Evolutionary conservation across 2,329 filamentous ascomycete species (phyloP), one percentile per base, ranked within the genome.

Genomic region (Graphilbum fragrans): DNA sequence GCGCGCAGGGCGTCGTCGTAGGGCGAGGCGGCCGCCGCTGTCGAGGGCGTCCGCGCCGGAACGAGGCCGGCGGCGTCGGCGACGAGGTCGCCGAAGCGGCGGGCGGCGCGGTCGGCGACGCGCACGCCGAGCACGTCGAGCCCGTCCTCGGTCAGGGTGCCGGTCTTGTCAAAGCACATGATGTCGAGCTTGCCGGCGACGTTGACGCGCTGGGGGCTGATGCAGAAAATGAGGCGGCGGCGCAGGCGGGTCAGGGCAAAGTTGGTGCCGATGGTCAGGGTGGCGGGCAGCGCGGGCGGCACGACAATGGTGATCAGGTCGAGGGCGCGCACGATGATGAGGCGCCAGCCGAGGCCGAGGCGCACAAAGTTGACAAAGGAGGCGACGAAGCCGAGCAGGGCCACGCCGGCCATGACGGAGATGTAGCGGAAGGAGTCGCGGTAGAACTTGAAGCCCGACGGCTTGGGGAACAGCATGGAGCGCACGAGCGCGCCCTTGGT

Each of bases 291-390:
- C 9, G 92, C 92, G 17, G 92, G 92, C 16, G 92, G 92, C 0
- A 98, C 92, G 10, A 96, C 88, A 48, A 98, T 98, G 2, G 92
- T 98, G 52, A 98, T 95, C 42, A 98, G 64, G 64, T 98, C 92
- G 36, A 98, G 69, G 1, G 92, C 92, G 52, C 92, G 78, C 19
- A 96, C 80, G 47, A 98, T 75, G 47, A 98, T 95, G 38, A 94
- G 64, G 58, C 93, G 84, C 85, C 86, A 94, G 19, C 80, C 78
- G 38, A 98, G 67, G 39, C 77, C 78, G 14, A 98, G 70, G 33
- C 84, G 79, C 41, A 98, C 66, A 57, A 98, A 98, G 59, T 98
- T 98, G 61, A 94, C 66, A 51, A 98, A 82, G 0, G 92, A 96
- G 1, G 82, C 87, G 19, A 88, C 66, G 55, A 98, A 98, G 0